Evolutionary conservation across 129 eudicot genomes (phyloP).

Genomic region (Artemisia annua): DNA sequence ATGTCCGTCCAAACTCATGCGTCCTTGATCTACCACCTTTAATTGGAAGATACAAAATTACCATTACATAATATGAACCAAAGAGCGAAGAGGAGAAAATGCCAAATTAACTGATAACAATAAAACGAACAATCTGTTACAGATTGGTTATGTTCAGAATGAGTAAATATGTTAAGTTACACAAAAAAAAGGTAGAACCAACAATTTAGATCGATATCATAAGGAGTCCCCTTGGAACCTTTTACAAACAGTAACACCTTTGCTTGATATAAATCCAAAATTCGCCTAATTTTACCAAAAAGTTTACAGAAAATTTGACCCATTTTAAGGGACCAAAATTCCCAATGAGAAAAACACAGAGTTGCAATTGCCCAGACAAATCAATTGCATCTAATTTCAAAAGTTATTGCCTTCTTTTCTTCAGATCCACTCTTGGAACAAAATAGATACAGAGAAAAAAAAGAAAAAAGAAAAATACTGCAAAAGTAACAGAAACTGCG

Average conservation of each 20-base stretch:
- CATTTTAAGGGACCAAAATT: background rate
- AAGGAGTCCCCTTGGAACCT: conserved; percentile 4
- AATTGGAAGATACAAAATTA: conserved; percentile 11
- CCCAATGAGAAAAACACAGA: background rate
- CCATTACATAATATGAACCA: conserved; percentile 15
- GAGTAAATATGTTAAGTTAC: background rate
- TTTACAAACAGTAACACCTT: background rate
- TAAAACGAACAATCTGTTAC: background rate
- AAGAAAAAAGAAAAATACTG: background rate
- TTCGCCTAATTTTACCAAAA: background rate
- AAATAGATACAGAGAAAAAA: background rate
- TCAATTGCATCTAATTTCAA: conserved; percentile 1
- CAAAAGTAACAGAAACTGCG: background rate
- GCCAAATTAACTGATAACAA: background rate
- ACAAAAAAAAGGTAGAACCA: background rate
- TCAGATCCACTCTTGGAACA: conserved; percentile 4
- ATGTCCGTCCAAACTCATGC: conserved; percentile 63
- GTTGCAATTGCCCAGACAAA: conserved; percentile 3
- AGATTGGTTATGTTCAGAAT: background rate
- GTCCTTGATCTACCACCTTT: conserved; percentile 62
- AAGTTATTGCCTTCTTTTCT: background rate
- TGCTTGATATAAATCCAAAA: background rate
- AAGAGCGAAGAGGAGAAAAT: background rate
- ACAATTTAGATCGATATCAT: background rate
- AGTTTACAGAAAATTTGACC: background rate